Conservation (phyloP, 1,139 yeast species). For the Suhomyces bribrorum region DNA sequence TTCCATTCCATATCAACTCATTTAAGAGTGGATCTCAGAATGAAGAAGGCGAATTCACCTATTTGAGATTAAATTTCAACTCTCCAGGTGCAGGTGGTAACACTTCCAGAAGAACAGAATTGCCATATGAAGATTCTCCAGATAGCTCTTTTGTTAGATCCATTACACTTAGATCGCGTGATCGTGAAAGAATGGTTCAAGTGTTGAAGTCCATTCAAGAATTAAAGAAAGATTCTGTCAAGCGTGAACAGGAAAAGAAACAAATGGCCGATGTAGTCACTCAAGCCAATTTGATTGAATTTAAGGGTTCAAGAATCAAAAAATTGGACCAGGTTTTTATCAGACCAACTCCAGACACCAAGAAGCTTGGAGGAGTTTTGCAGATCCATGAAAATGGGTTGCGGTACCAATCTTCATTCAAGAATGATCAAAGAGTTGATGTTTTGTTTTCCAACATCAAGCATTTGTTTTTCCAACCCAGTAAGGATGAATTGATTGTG, state of each 20-base stretch:
- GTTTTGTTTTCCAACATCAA: conserved; percentile 86
- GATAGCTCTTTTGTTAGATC: conserved; percentile 86
- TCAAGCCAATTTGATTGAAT: conserved; percentile 84
- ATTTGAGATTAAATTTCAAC: conserved; percentile 85
- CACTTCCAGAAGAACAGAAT: conserved; percentile 67
- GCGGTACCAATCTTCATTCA: conserved; percentile 81
- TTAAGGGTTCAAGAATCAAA: conserved; percentile 75
- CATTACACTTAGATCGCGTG: conserved; percentile 85
- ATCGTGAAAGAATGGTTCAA: conserved; percentile 88
- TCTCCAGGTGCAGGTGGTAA: conserved; percentile 88
- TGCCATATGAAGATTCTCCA: conserved; percentile 88
- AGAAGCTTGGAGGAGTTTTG: conserved; percentile 87
- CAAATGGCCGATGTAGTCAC: conserved; percentile 93
- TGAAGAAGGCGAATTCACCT: conserved; percentile 95
- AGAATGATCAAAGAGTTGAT: conserved; percentile 85
- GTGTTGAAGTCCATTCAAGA: conserved; percentile 90
- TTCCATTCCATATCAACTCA: conserved; percentile 93
- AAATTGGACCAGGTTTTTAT: conserved; percentile 86
- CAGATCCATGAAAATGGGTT: conserved; percentile 96
- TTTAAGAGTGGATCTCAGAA: conserved; percentile 93
- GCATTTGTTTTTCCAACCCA: conserved; percentile 93
- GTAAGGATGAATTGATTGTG: conserved; percentile 92
- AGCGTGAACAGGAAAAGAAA: conserved; percentile 87
- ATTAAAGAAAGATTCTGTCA: conserved; percentile 86
- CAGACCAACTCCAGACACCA: conserved; percentile 95